phyloP scores from a whole-genome alignment of 1,284 basidiomycete species.

The Lentinus polychrous region DNA sequence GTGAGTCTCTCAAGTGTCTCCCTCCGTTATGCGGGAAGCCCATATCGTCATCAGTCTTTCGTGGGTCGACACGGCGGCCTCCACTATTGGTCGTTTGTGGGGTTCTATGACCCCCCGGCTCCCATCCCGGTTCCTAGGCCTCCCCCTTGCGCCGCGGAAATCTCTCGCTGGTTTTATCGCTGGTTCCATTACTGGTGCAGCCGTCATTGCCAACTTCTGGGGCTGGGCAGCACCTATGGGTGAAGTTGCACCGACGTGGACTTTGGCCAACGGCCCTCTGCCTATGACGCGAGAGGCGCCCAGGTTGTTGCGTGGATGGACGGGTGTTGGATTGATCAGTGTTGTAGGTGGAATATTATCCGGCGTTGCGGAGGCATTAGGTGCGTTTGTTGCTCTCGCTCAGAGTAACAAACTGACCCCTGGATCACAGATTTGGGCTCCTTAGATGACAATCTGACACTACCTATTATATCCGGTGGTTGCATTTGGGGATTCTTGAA shows the following conservation, averaged over 20 bases:
- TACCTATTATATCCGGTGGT: conserved; percentile 86
- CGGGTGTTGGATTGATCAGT: conserved; percentile 52
- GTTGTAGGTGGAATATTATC: conserved; percentile 71
- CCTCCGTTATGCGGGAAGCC: conserved; percentile 1
- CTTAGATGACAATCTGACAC: conserved; percentile 88
- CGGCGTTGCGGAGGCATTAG: conserved; percentile 79
- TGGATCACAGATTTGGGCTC: conserved; percentile 70
- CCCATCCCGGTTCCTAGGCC: conserved; percentile 51
- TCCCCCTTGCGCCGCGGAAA: conserved; percentile 81
- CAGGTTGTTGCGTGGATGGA: conserved; percentile 34
- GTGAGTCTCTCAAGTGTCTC: conserved; percentile 41
- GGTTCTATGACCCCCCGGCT: conserved; percentile 75
- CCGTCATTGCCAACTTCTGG: conserved; percentile 80
- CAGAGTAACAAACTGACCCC: conserved; percentile 10
- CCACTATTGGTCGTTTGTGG: conserved; percentile 85
- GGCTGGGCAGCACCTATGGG: conserved; percentile 44
- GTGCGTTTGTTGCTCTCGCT: conserved; percentile 34
- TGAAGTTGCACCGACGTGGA: conserved; percentile 43
- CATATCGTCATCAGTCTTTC: conserved; percentile 57
- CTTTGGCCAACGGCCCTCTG: conserved; percentile 37
- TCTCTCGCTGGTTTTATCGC: conserved; percentile 87
- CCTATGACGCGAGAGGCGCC: conserved; percentile 4
- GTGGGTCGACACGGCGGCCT: conserved; percentile 96
- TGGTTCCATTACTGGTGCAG: conserved; percentile 71
- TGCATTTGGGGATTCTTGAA: conserved; percentile 72